Evolutionary conservation across 208 protist genomes (phyloP), one percentile per base, ranked within the genome.

Genomic region (Blastocrithidia nonstop): DNA sequence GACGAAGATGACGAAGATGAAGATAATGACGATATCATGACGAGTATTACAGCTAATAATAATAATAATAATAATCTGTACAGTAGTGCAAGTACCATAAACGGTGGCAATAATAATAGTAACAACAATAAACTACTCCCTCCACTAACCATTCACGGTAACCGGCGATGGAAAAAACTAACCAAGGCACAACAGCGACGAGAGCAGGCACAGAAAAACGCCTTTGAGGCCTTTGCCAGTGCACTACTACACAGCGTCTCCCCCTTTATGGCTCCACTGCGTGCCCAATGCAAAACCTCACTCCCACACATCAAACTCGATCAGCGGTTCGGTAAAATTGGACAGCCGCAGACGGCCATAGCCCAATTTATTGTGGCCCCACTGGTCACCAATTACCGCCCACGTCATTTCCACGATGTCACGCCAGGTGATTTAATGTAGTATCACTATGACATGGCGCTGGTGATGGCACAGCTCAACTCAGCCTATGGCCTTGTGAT

Each of bases 221-320:
- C 77, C 33, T 87, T 91, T 49, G 82, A 91, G 60, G 75, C 72
- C 17, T 91, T 91, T 42, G 76, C 82, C 28, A 84, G 74, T 36
- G 82, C 82, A 6, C 54, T 91, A 25, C 57, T 91, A 38, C 74
- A 87, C 62, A 82, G 66, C 58, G 71, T 84, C 22, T 84, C 72
- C 6, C 82, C 82, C 1, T 91, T 91, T 57, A 91, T 86, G 76
- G 65, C 55, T 7, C 82, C 82, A 27, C 63, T 91, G 45, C 82
- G 82, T 13, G 70, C 61, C 41, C 50, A 46, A 22, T 83, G 70
- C 49, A 64, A 73, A 24, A 83, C 70, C 20, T 85, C 77, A 20
- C 66, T 91, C 19, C 82, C 82, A 7, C 82, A 91, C 57, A 68
- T 91, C 31, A 91, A 91, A 54, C 56, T 91, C 7, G 82, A 91